Evolutionary conservation across 1,139 yeast species (phyloP), one percentile per base, ranked within the genome.

Genomic region (Kazachstania sp.): DNA sequence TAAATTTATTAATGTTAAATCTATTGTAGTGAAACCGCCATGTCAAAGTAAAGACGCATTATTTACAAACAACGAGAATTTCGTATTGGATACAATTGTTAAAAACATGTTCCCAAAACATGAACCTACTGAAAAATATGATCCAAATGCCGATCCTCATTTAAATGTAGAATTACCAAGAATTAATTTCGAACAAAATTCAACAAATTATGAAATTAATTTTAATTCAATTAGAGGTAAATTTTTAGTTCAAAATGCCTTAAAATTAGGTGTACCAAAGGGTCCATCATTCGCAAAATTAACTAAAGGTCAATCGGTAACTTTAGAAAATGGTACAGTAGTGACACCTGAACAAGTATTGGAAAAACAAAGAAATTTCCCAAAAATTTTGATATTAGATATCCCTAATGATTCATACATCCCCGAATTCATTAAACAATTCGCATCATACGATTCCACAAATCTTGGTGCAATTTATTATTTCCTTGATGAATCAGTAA

Each of bases 211-310:
- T 63, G 71, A 85, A 23, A 70, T 92, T 4, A 73, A 79, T 35
- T 75, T 86, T 41, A 70, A 77, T 36, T 82, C 94, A 0, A 70
- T 79, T 0, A 71, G 96, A 56, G 98, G 99, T 0, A 83, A 77
- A 58, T 92, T 94, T 59, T 72, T 80, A 52, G 77, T 79, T 0
- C 68, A 71, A 7, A 79, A 73, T 56, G 97, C 97, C 0, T 71
- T 67, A 34, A 76, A 69, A 35, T 68, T 88, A 28, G 92, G 94
- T 0, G 75, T 92, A 4, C 81, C 82, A 31, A 78, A 78, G 2
- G 92, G 95, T 0, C 69, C 72, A 4, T 62, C 74, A 36, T 86
- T 71, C 61, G 74, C 81, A 13, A 63, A 71, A 18, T 71, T 92
- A 46, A 73, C 92, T 9, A 70, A 70, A 15, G 95, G 95, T 1